These are phyloP conservation scores for Jackrogersella minutella DNA, from an alignment of 495 filamentous ascomycete genomes.

Conservation along the genomic window DNA sequence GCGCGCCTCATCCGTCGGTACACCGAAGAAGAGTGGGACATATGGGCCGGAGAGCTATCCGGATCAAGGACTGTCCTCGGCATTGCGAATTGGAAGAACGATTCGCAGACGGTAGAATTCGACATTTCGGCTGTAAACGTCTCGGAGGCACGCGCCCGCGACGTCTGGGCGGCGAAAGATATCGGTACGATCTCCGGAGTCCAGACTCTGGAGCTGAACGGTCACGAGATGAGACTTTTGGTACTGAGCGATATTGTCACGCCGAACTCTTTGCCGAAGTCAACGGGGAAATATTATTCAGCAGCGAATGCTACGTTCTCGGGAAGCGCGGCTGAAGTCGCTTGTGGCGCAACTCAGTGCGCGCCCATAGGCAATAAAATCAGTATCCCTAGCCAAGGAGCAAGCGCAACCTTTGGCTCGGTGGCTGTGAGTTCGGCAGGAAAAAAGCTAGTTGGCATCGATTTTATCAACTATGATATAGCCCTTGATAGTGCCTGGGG, in stretches of 20 bases:
- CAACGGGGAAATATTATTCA: constrained; percentile 50
- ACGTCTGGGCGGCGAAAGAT: constrained; percentile 53
- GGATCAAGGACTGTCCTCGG: constrained; percentile 51
- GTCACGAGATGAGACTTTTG: constrained; percentile 56
- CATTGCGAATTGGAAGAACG: constrained; percentile 56
- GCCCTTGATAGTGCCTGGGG: constrained; percentile 54
- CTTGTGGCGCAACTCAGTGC: constrained; percentile 49
- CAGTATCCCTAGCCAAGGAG: constrained; percentile 38
- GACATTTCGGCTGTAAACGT: constrained; percentile 53
- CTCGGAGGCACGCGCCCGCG: constrained; percentile 49
- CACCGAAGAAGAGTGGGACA: constrained; percentile 56
- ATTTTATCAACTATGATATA: constrained; percentile 63
- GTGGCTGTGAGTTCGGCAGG: constrained; percentile 28
- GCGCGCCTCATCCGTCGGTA: constrained; percentile 44
- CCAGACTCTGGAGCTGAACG: constrained; percentile 49
- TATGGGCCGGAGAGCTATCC: constrained; percentile 58
- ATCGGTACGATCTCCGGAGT: constrained; percentile 46
- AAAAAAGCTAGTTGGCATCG: constrained; percentile 53
- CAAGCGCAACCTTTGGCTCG: constrained; percentile 36
- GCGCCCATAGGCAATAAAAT: constrained; percentile 55
- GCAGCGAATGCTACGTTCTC: constrained; percentile 47
- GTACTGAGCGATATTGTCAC: constrained; percentile 49
- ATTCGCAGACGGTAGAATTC: constrained; percentile 49
- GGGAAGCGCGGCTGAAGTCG: constrained; percentile 42
- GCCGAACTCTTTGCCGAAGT: constrained; percentile 42